phyloP scores from a whole-genome alignment of 257 asterid species.

The Fraxinus excelsior region DNA sequence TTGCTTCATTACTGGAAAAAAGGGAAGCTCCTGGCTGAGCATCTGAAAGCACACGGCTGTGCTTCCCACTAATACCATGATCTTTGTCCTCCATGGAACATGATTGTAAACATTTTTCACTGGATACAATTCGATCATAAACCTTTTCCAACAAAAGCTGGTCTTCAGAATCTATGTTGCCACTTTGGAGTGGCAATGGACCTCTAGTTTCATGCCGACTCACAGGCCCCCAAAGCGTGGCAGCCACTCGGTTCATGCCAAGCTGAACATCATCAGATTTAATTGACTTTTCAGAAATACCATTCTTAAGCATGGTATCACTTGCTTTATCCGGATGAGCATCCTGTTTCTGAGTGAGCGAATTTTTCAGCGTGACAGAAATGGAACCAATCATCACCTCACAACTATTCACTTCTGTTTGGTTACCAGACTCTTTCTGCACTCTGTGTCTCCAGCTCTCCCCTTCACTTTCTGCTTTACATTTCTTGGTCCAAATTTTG shows the following conservation, averaged over 20 bases:
- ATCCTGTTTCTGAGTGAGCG: slow-evolving; percentile 31
- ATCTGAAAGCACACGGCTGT: slow-evolving; percentile 26
- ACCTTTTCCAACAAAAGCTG: slow-evolving; percentile 34
- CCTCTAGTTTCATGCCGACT: slow-evolving; percentile 45
- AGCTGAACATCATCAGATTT: slow-evolving; percentile 40
- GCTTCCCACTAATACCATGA: slow-evolving; percentile 30
- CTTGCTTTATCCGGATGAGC: slow-evolving; percentile 26
- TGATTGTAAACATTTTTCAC: slow-evolving; percentile 45
- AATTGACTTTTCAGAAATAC: slow-evolving; percentile 34
- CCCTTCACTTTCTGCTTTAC: slow-evolving; percentile 45
- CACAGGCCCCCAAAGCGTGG: slow-evolving; percentile 61
- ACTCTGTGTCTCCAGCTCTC: slow-evolving; percentile 33
- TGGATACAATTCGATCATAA: slow-evolving; percentile 30
- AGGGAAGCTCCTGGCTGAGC: slow-evolving; percentile 33
- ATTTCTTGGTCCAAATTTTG: slow-evolving; percentile 82
- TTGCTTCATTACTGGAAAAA: slow-evolving; percentile 54
- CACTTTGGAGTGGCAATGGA: slow-evolving; percentile 28
- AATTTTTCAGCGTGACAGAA: slow-evolving; percentile 51
- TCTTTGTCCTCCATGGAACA: slow-evolving; percentile 27
- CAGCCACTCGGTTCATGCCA: slow-evolving; percentile 36
- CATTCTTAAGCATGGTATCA: slow-evolving; percentile 32
- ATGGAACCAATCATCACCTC: slow-evolving; percentile 85
- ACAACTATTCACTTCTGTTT: slow-evolving; percentile 43
- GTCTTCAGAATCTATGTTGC: slow-evolving; percentile 37
- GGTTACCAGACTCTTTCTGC: slow-evolving; percentile 38